These are phyloP conservation scores for Lipomyces chichibuensis DNA, from an alignment of 805 yeast species.

Conservation along the genomic window DNA sequence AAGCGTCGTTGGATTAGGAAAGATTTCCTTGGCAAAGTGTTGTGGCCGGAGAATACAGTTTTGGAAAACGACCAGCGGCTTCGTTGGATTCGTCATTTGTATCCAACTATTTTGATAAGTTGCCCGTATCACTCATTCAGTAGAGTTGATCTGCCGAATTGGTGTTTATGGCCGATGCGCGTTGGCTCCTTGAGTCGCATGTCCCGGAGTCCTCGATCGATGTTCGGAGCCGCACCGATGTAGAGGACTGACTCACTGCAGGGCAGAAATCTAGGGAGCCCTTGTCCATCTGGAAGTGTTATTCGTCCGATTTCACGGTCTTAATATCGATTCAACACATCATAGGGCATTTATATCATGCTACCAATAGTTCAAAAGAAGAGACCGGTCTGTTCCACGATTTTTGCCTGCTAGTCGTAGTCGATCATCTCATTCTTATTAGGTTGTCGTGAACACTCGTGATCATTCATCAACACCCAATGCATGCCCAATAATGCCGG, in stretches of 20 bases:
- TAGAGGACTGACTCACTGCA: too few species aligned
- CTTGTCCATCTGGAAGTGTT: too few species aligned
- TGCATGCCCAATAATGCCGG: not conserved
- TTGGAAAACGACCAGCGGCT: constrained; percentile 30
- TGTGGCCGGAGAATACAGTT: constrained; percentile 26
- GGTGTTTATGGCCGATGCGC: too few species aligned
- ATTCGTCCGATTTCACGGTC: not conserved
- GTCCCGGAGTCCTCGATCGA: too few species aligned
- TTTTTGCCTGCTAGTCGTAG: not conserved
- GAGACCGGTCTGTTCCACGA: constrained; percentile 10
- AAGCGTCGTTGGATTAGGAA: constrained; percentile 50
- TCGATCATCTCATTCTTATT: not conserved
- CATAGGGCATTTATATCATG: constrained; percentile 3
- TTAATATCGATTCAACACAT: not conserved
- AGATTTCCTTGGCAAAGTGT: constrained; percentile 39
- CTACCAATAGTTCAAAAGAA: constrained; percentile 15
- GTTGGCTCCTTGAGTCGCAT: too few species aligned
- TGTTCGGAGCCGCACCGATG: too few species aligned
- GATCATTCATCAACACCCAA: not conserved
- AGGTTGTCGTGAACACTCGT: not conserved
- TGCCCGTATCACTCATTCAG: not conserved
- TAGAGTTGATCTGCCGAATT: not conserved
- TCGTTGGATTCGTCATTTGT: constrained; percentile 16
- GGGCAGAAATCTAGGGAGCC: too few species aligned
- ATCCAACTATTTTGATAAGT: not conserved